Evolutionary conservation across 2,329 filamentous ascomycete species (phyloP).

Genomic region (Penicillium sp.): DNA sequence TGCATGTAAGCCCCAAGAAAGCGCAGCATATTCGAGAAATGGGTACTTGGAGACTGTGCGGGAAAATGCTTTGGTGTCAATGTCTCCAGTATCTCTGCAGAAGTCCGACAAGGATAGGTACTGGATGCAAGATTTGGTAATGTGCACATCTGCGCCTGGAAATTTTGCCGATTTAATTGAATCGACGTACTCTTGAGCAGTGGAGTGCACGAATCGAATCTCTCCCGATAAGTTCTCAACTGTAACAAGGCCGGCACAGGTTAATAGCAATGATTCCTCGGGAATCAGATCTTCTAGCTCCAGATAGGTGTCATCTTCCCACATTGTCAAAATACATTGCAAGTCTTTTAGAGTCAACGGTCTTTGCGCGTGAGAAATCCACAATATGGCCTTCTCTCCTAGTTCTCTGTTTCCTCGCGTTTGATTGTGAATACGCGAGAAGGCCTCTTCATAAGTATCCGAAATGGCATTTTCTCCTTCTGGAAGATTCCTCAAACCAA

Average conservation of each 20-base stretch:
- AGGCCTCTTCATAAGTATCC: not conserved
- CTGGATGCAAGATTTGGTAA: not conserved
- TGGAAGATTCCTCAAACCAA: not conserved
- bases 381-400: constrained; percentile 1
- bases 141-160: not conserved
- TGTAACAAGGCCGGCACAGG: constrained; percentile 2
- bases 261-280: not conserved
- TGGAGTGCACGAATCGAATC: constrained; percentile 1
- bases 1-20: constrained; percentile 1
- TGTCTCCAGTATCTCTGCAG: not conserved
- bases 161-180: not conserved
- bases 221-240: not conserved
- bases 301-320: not conserved
- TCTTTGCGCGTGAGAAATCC: constrained; percentile 1
- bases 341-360: constrained; percentile 1
- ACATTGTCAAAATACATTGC: not conserved
- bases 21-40: constrained; percentile 1
- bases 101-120: not conserved
- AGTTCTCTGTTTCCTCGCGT: not conserved
- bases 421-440: constrained; percentile 1
- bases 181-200: not conserved
- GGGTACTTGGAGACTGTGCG: not conserved
- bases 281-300: not conserved
- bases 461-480: constrained; percentile 4
- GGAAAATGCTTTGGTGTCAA: not conserved